Evolutionary conservation across 257 asterid genomes (phyloP).

Genomic region (Solanum peruvianum): DNA sequence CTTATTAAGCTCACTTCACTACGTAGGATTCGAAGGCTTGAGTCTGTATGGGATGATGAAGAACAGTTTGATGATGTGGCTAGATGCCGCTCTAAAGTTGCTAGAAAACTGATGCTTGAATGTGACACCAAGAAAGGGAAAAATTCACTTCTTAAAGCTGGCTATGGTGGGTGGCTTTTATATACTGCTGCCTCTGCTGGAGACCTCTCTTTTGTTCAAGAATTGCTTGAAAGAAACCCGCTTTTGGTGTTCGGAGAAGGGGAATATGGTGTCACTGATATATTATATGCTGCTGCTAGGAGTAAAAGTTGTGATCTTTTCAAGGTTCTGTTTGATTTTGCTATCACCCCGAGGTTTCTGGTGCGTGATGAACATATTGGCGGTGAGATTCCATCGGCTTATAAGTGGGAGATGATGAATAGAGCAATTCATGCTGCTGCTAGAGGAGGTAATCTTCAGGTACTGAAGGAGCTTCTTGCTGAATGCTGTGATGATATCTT

Average conservation of each 20-base stretch:
- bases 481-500: slow-evolving; percentile 45
- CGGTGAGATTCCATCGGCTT: slow-evolving; percentile 52
- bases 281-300: slow-evolving; percentile 78
- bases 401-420: slow-evolving; percentile 68
- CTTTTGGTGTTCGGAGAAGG: slow-evolving; percentile 89
- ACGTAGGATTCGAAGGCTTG: slow-evolving; percentile 77
- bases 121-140: slow-evolving; percentile 49
- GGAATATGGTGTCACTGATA: slow-evolving; percentile 84
- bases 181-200: slow-evolving; percentile 96
- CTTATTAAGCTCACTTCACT: slow-evolving; percentile 81
- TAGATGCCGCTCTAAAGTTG: slow-evolving; percentile 60
- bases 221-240: slow-evolving; percentile 64
- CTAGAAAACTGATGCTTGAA: slow-evolving; percentile 44
- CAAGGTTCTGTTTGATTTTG: slow-evolving; percentile 48
- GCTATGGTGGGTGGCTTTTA: slow-evolving; percentile 93
- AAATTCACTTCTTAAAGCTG: slow-evolving; percentile 57
- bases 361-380: slow-evolving; percentile 15
- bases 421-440: slow-evolving; percentile 95
- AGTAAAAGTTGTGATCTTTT: slow-evolving; percentile 63
- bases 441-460: slow-evolving; percentile 71
- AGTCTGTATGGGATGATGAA: slow-evolving; percentile 98
- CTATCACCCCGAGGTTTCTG: slow-evolving; percentile 52
- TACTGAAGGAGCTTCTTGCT: slow-evolving; percentile 62
- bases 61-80: slow-evolving; percentile 79
- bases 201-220: slow-evolving; percentile 52